Percentiles rank a stretch among this genome's conserved stretches.
phyloP scores from a whole-genome alignment of 371 early-diverging fungal genomes.

The Mucor sp. region DNA sequence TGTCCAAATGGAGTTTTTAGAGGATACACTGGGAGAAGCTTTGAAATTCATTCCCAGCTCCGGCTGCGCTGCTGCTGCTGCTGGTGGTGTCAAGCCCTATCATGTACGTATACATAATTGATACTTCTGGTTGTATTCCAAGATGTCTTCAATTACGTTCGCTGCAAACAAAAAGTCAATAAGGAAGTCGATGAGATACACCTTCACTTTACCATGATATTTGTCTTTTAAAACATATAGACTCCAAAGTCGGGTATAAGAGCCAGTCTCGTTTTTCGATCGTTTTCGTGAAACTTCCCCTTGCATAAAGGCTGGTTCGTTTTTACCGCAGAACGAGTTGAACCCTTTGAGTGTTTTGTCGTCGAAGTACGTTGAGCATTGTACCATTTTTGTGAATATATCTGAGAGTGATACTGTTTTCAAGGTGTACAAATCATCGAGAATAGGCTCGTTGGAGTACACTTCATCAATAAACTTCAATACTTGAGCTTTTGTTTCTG shows the following conservation, averaged over 20 bases:
- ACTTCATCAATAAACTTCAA: slow-evolving; percentile 15
- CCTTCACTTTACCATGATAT: no score
- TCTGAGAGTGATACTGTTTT: slow-evolving; percentile 15
- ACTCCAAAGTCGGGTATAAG: slow-evolving; percentile 15
- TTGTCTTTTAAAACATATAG: slow-evolving; percentile 8
- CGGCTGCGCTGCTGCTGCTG: no score
- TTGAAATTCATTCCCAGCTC: no score
- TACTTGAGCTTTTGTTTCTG: slow-evolving; percentile 23
- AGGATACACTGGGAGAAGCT: no score
- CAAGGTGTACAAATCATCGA: slow-evolving; percentile 15
- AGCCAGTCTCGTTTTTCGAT: slow-evolving; percentile 14
- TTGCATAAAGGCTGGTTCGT: slow-evolving; percentile 9
- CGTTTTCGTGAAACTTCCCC: slow-evolving; percentile 11
- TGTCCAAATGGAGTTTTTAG: no score
- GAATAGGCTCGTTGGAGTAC: slow-evolving; percentile 16
- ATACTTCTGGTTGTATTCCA: no score
- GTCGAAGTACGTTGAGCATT: slow-evolving; percentile 18
- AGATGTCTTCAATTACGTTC: no score
- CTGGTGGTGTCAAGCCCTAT: no score
- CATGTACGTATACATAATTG: no score
- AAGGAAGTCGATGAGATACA: no score
- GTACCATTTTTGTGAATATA: slow-evolving; percentile 8
- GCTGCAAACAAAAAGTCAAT: no score
- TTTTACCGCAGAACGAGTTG: slow-evolving; percentile 19
- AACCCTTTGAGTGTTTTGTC: slow-evolving; percentile 18